A percentile compares a stretch with the other conserved stretches of the same genome.
Evolutionary conservation across 306 rosid genomes (phyloP).

Genomic region (Begonia loranthoides): DNA sequence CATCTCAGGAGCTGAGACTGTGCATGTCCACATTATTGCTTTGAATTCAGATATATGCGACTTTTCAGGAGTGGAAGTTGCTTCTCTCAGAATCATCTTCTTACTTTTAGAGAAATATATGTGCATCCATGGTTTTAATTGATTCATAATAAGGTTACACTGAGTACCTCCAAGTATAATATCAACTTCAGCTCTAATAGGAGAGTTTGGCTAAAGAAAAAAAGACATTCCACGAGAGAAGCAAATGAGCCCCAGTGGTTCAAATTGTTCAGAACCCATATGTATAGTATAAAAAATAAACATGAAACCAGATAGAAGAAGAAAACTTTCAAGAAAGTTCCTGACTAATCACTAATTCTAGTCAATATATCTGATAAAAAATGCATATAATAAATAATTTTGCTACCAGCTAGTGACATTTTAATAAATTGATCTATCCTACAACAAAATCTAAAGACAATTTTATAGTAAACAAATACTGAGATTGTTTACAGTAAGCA

Average conservation of each 20-base stretch:
- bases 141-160: constrained; percentile 74
- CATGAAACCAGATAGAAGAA: not conserved
- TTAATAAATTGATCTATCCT: no score
- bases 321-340: not conserved
- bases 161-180: constrained; percentile 85
- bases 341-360: not conserved
- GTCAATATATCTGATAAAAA: not conserved
- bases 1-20: constrained; percentile 97
- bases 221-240: constrained; percentile 10
- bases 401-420: no score
- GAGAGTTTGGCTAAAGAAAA: constrained; percentile 47
- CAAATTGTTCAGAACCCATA: not conserved
- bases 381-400: no score
- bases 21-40: constrained; percentile 86
- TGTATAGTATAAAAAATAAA: not conserved
- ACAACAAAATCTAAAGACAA: no score
- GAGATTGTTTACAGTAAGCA: no score
- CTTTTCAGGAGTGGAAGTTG: constrained; percentile 34
- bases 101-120: constrained; percentile 57
- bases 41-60: constrained; percentile 46
- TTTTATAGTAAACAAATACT: no score
- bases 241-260: constrained; percentile 2
- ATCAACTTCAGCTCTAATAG: constrained; percentile 87
- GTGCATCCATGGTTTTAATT: constrained; percentile 74
- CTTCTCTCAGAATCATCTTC: constrained; percentile 60